Base-by-base conservation (phyloP, 2,329 filamentous ascomycete genomes). In the Cytospora schulzeri region DNA sequence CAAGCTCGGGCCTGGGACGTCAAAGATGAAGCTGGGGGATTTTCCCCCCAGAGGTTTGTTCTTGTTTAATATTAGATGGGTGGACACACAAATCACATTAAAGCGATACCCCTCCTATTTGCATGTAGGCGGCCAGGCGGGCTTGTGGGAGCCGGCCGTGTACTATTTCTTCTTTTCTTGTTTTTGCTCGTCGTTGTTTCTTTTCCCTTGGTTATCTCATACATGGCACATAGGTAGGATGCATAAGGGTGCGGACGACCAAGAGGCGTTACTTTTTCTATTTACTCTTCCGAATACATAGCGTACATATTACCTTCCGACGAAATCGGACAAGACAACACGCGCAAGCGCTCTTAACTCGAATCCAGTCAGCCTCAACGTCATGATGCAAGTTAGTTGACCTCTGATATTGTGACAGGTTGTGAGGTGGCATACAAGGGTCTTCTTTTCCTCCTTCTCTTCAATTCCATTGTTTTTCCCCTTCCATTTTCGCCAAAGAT, bases 41-140 rank as follows among this genome's bases (percentile, higher is more conserved):
- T 19, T 11, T n/a, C n/a, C n/a, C n/a, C n/a, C 45, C n/a, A n/a
- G n/a, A 41, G 38, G 38, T 41, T 41, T 19, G 15, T 41, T 41
- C 45, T 35, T 56, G 28, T 56, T 56, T 56, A 48, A 48, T 48
- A 48, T 64, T 64, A 55, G 17, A 63, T n/a, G 15, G 9, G 38
- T 26, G 31, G 48, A 26, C 29, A 26, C 22, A 26, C 2, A 35
- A 17, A 35, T 14, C 19, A 52, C 57, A n/a, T n/a, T n/a, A 33
- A 33, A 51, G 35, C 51, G n/a, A 56, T 48, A 50, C 26, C 29
- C 9, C 45, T 8, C 17, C 50, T 41, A 24, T 6, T 24, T 31
- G 9, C 45, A 51, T 59, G 41, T 59, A 51, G n/a, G 28, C 29
- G 48, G 57, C 56, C 52, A 22, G 26, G 52, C 19, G 29, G n/a